Evolutionary conservation across 2,329 filamentous ascomycete genomes (phyloP), one percentile per base, ranked within the genome.

Genomic region (Ophiostoma novo-ulmi): DNA sequence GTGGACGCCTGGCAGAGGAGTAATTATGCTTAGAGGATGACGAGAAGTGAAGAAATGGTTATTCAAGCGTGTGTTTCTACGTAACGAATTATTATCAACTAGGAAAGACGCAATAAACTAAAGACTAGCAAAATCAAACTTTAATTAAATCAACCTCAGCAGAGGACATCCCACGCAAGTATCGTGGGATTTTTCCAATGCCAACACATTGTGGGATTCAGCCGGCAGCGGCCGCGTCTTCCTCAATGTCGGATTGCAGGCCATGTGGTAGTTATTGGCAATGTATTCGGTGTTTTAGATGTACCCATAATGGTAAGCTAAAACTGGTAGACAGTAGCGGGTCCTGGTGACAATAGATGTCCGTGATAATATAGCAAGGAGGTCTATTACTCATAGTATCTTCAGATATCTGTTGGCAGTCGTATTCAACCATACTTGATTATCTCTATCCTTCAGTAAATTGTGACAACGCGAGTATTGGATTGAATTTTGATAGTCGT

Each of bases 201-300:
- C 44, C 22, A 63, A 13, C 58, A 35, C 26, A 31, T 26, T 26
- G 52, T 58, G 52, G 52, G 52, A 64, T 64, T n/a, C 11, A 36
- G 10, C 61, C 61, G 61, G 61, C 61, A 64, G 17, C 35, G 61
- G 61, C 61, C 61, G 61, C 61, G 17, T 64, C 35, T 38, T 64
- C 61, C 61, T 64, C 31, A n/a, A n/a, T 64, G 61, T 35, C 35
- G 61, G 61, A 64, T 35, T 17, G 61, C 61, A 64, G 55, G 55
- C 35, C 35, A 64, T 38, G 61, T 36, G 31, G 61, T 64, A 6
- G 31, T 38, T 10, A 36, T 20, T 36, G 35, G 61, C 7, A 36
- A 17, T 17, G 61, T 39, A n/a, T 38, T 64, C 22, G 11, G 55
- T 36, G 7, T 58, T 31, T 13, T 58, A n/a, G 44, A 48, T 20